Evolutionary conservation across 148 eudicot species (phyloP).

Genomic region (Camellia lanceoleosa): DNA sequence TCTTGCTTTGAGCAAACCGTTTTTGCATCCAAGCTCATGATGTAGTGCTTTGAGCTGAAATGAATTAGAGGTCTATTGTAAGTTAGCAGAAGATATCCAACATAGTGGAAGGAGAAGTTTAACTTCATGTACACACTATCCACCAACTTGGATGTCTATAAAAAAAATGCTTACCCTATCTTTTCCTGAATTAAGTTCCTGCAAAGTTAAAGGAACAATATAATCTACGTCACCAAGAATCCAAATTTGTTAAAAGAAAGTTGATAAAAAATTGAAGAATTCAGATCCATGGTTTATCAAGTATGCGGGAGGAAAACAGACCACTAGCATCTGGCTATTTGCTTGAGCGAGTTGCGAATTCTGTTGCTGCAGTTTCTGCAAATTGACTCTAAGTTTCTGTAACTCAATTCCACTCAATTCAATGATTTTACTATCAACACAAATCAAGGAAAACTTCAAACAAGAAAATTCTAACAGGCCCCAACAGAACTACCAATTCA

Average conservation of each 20-base stretch:
- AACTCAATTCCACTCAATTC: slow-evolving; percentile 49
- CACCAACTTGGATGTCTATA: neutral
- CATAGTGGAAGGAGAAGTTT: neutral
- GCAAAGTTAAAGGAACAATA: slow-evolving; percentile 13
- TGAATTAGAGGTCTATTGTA: neutral
- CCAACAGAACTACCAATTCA: neutral
- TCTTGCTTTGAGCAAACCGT: slow-evolving; percentile 35
- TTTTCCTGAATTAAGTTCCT: slow-evolving; percentile 47
- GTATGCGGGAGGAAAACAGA: slow-evolving; percentile 23
- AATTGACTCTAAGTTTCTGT: slow-evolving; percentile 39
- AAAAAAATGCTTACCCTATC: slow-evolving; percentile 43
- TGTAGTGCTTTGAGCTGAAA: slow-evolving; percentile 41
- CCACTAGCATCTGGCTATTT: slow-evolving; percentile 51
- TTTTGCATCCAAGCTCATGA: slow-evolving; percentile 48
- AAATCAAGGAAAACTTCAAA: slow-evolving; percentile 20
- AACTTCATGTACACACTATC: neutral
- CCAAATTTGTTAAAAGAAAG: neutral
- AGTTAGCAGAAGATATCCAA: slow-evolving; percentile 10
- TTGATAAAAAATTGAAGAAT: neutral
- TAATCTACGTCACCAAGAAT: neutral
- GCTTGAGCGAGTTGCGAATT: slow-evolving; percentile 59
- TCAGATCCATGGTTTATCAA: neutral
- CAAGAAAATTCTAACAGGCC: neutral
- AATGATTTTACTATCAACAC: slow-evolving; percentile 43
- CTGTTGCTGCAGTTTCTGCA: slow-evolving; percentile 57